Percentiles rank a stretch among this genome's conserved stretches.
Evolutionary conservation across 129 eudicot genomes (phyloP).

Genomic region (Lactuca saligna): DNA sequence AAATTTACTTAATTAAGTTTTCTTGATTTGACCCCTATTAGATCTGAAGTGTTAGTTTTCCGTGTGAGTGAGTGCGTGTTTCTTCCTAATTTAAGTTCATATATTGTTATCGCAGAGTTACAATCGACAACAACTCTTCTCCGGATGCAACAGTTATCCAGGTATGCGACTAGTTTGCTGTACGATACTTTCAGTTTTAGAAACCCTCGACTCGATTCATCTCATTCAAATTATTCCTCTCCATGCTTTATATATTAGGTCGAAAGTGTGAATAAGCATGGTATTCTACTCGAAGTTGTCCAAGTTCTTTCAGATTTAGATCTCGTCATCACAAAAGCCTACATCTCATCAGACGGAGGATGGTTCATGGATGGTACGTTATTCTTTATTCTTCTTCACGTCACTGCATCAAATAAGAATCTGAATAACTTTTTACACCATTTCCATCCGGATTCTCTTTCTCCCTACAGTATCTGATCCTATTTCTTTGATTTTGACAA

Average conservation of each 20-base stretch:
- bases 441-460: background rate
- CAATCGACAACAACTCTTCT: constrained; percentile 66
- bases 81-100: background rate
- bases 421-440: constrained; percentile 9
- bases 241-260: constrained; percentile 44
- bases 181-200: background rate
- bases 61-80: background rate
- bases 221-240: background rate
- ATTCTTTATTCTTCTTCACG: background rate
- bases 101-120: constrained; percentile 60
- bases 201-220: background rate
- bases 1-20: background rate
- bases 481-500: constrained; percentile 26
- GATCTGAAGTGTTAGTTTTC: background rate
- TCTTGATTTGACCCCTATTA: constrained; percentile 4
- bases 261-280: constrained; percentile 90
- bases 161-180: constrained; percentile 36
- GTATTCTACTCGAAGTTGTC: constrained; percentile 86
- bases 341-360: constrained; percentile 91
- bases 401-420: background rate
- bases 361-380: constrained; percentile 97
- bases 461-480: constrained; percentile 6
- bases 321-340: constrained; percentile 79
- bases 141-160: constrained; percentile 81
- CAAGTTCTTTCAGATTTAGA: constrained; percentile 85